Evolutionary conservation across 805 yeast genomes (phyloP).

Genomic region (Wickerhamiella dianesei): DNA sequence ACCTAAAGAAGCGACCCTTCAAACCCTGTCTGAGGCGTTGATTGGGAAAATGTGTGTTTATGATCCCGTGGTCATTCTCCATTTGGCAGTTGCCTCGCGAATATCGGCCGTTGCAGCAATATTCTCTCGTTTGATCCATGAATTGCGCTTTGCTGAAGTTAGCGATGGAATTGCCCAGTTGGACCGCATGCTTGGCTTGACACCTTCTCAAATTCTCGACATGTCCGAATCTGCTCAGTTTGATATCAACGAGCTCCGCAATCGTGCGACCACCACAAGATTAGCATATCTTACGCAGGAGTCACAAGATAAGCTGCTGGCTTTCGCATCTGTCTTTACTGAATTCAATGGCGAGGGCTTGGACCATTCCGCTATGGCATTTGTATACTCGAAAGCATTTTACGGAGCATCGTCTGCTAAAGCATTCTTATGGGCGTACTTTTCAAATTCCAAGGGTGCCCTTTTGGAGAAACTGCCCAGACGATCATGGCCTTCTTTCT

Average conservation of each 20-base stretch:
- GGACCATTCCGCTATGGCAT: neutral
- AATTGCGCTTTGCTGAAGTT: neutral
- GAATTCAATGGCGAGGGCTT: neutral
- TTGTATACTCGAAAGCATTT: neutral
- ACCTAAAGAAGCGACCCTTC: neutral
- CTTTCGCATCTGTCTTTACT: neutral
- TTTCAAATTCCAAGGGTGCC: constrained; percentile 63
- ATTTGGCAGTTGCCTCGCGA: neutral
- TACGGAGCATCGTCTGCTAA: neutral
- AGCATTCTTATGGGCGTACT: constrained; percentile 64
- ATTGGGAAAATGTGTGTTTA: neutral
- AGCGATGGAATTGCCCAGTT: neutral
- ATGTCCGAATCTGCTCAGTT: no score
- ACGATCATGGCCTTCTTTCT: neutral
- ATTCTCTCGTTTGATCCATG: neutral
- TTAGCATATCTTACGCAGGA: neutral
- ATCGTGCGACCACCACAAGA: neutral
- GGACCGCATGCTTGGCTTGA: no score
- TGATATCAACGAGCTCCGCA: neutral
- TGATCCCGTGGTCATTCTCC: neutral
- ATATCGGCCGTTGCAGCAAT: neutral
- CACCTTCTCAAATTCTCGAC: no score
- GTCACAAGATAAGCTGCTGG: neutral
- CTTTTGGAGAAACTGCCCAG: constrained; percentile 37
- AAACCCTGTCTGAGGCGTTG: neutral